phyloP scores from a whole-genome alignment of 345 rosid species.

The Kernera saxatilis region DNA sequence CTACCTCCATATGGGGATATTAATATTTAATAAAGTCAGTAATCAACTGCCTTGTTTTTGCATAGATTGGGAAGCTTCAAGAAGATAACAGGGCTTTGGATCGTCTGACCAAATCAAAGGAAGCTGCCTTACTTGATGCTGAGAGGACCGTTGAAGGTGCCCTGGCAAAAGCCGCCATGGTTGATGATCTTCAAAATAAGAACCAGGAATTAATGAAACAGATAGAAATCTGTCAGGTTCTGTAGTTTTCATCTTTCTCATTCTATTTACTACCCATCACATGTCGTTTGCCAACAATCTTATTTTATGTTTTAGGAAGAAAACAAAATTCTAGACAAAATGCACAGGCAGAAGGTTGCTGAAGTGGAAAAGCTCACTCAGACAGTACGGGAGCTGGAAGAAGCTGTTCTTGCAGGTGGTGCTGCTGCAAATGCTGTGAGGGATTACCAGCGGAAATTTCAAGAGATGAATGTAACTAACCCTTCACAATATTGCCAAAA shows the following conservation, averaged over 20 bases:
- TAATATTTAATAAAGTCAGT: neutral
- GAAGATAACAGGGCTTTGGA: slow-evolving; percentile 98
- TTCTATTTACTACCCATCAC: neutral
- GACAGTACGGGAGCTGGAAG: slow-evolving; percentile 95
- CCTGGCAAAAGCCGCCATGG: slow-evolving; percentile 90
- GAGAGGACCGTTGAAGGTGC: slow-evolving; percentile 93
- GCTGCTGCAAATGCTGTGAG: slow-evolving; percentile 99
- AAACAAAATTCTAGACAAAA: slow-evolving; percentile 94
- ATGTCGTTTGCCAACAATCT: neutral
- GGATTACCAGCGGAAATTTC: slow-evolving; percentile 96
- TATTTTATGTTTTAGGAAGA: slow-evolving; percentile 62
- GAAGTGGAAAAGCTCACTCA: slow-evolving; percentile 99
- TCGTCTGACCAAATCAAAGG: slow-evolving; percentile 97
- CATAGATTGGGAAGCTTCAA: slow-evolving; percentile 94
- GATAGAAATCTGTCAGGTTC: slow-evolving; percentile 97
- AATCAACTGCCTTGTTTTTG: neutral
- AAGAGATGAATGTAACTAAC: slow-evolving; percentile 92
- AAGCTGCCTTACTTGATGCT: slow-evolving; percentile 95
- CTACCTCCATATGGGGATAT: neutral
- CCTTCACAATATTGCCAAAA: neutral
- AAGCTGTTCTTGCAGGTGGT: slow-evolving; percentile 99
- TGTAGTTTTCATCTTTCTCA: slow-evolving; percentile 7
- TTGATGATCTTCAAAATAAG: slow-evolving; percentile 99
- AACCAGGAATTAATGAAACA: slow-evolving; percentile 97
- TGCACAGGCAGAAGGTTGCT: slow-evolving; percentile 98